phyloP scores from a whole-genome alignment of 2,329 filamentous ascomycete genomes.

The Lecanicillium sp. region DNA sequence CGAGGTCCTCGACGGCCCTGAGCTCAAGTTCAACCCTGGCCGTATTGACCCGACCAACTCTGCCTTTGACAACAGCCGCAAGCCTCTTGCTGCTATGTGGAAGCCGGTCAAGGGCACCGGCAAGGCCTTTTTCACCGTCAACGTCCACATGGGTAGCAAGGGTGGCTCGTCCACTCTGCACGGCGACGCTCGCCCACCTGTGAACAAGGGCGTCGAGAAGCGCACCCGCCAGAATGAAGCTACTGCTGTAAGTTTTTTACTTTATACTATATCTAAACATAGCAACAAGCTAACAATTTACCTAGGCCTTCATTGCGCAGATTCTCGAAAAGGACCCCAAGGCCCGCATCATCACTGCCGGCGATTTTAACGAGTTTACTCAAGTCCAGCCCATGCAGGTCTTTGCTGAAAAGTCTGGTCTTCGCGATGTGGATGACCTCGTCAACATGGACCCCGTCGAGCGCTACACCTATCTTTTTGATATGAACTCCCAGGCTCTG shows the following conservation, averaged over 20 bases:
- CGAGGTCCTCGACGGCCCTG: slow-evolving; percentile 43
- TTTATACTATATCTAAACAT: too few species aligned
- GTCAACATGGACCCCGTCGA: slow-evolving; percentile 43
- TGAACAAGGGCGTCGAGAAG: slow-evolving; percentile 54
- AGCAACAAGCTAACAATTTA: slow-evolving; percentile 8
- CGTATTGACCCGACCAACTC: slow-evolving; percentile 53
- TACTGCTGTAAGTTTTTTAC: slow-evolving; percentile 42
- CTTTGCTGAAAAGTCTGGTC: slow-evolving; percentile 44
- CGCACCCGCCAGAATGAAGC: slow-evolving; percentile 48
- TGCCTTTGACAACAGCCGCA: slow-evolving; percentile 54
- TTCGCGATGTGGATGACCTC: slow-evolving; percentile 55
- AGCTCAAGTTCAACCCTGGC: slow-evolving; percentile 61
- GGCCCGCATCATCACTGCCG: slow-evolving; percentile 51
- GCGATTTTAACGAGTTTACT: slow-evolving; percentile 67
- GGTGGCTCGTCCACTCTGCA: slow-evolving; percentile 56
- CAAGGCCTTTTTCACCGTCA: slow-evolving; percentile 59
- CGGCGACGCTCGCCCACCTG: slow-evolving; percentile 56
- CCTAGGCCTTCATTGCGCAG: slow-evolving; percentile 43
- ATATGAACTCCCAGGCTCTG: slow-evolving; percentile 60
- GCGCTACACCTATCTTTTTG: slow-evolving; percentile 63
- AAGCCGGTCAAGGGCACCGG: slow-evolving; percentile 42
- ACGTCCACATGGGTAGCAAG: slow-evolving; percentile 61
- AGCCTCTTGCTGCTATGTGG: slow-evolving; percentile 61
- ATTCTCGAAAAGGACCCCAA: slow-evolving; percentile 48
- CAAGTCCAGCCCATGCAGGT: slow-evolving; percentile 50